Conservation (phyloP, 495 filamentous ascomycete species). For the Annulohypoxylon nitens region DNA sequence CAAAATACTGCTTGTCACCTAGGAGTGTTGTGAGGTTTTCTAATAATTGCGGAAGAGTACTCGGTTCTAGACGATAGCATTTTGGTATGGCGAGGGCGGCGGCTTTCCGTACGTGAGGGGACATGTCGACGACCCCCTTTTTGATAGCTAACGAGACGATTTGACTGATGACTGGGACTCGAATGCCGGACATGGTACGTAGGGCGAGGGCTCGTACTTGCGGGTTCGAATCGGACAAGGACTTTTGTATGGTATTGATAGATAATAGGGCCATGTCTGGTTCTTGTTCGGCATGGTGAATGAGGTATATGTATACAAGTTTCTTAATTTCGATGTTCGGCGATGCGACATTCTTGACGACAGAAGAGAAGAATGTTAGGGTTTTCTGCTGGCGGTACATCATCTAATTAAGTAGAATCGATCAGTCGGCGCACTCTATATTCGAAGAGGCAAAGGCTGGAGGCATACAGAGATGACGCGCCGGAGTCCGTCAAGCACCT, state of each 20-base stretch:
- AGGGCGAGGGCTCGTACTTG: constrained; percentile 91
- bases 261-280: constrained; percentile 94
- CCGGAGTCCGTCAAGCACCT: constrained; percentile 91
- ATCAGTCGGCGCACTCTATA: constrained; percentile 37
- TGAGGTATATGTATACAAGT: constrained; percentile 96
- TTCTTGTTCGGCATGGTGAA: constrained; percentile 94
- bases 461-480: constrained; percentile 85
- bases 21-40: constrained; percentile 83
- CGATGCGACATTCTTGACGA: constrained; percentile 96
- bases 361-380: constrained; percentile 88
- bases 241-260: constrained; percentile 99
- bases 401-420: constrained; percentile 69
- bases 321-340: constrained; percentile 95
- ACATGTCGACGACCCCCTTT: constrained; percentile 92
- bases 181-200: constrained; percentile 93
- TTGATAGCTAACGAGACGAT: constrained; percentile 98
- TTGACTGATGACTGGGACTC: constrained; percentile 97
- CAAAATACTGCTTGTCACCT: constrained; percentile 93
- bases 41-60: constrained; percentile 82
- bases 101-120: constrained; percentile 89
- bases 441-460: constrained; percentile 9
- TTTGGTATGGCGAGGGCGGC: constrained; percentile 97
- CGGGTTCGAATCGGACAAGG: constrained; percentile 89
- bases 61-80: constrained; percentile 93
- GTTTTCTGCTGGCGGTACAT: constrained; percentile 90